These are phyloP conservation scores for Cladorrhinum sp. DNA, from an alignment of 2,329 filamentous ascomycete genomes.

Conservation along the genomic window DNA sequence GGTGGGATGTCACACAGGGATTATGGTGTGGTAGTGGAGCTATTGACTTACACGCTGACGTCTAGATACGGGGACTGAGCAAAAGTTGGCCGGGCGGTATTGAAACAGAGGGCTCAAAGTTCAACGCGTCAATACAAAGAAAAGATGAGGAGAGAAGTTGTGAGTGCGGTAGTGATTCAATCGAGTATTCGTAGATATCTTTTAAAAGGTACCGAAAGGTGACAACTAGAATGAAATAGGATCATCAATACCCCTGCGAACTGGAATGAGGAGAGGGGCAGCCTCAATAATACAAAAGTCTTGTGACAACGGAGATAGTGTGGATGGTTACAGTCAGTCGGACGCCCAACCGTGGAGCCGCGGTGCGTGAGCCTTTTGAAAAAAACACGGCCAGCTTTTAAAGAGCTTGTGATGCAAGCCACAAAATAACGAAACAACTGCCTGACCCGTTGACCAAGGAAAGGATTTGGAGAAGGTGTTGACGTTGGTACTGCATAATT, in stretches of 20 bases:
- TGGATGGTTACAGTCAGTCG: conserved; percentile 2
- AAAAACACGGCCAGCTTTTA: not conserved
- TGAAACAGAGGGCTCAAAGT: not conserved
- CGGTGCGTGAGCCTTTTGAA: conserved; percentile 4
- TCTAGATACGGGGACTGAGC: not conserved
- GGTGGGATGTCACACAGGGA: not conserved
- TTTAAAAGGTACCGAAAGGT: not conserved
- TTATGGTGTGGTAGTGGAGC: not conserved
- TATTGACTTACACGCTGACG: conserved; percentile 2
- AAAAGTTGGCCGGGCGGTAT: not conserved
- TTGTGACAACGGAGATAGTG: not conserved
- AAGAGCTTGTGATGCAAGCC: conserved; percentile 24
- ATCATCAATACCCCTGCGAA: not conserved
- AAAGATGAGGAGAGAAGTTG: not conserved
- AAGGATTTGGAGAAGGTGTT: conserved; percentile 19
- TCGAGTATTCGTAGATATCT: not conserved
- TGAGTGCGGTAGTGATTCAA: not conserved
- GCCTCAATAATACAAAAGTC: not conserved
- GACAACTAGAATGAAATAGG: not conserved
- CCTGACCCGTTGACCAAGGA: conserved; percentile 12
- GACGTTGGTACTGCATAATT: conserved; percentile 18
- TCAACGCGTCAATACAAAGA: too few relatives aligned
- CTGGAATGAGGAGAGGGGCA: not conserved
- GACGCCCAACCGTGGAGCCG: not conserved
- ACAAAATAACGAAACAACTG: conserved; percentile 9